Evolutionary conservation across 331 rosid genomes (phyloP).

Genomic region (Pyrus hybrid): DNA sequence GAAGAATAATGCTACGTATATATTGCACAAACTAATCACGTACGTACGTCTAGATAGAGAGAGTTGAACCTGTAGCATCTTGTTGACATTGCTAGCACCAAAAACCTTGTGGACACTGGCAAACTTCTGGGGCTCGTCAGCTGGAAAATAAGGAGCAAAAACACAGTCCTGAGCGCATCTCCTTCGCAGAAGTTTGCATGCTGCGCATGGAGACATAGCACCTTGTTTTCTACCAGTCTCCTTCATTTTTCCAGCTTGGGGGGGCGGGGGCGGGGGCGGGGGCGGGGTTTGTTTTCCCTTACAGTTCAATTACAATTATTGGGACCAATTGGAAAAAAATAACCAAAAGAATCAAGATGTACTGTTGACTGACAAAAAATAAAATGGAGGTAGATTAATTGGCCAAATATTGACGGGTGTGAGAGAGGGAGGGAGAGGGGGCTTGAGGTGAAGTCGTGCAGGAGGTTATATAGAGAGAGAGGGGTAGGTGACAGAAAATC

Average conservation of each 20-base stretch:
- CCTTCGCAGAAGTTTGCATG: slow-evolving; percentile 88
- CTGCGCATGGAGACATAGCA: slow-evolving; percentile 84
- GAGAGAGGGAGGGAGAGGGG: slow-evolving; percentile 11
- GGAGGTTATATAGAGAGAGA: slow-evolving; percentile 74
- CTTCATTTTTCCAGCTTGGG: slow-evolving; percentile 32
- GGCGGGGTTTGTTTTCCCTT: too few species aligned
- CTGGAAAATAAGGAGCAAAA: slow-evolving; percentile 96
- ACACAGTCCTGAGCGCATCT: slow-evolving; percentile 81
- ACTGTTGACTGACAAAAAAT: not conserved
- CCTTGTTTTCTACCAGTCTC: slow-evolving; percentile 80
- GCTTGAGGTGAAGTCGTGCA: slow-evolving; percentile 14
- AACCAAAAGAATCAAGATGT: not conserved
- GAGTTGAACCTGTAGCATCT: slow-evolving; percentile 79
- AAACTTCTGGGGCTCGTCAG: slow-evolving; percentile 90
- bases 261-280: too few species aligned
- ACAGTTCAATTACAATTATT: not conserved
- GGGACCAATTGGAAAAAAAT: not conserved
- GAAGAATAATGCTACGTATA: not conserved
- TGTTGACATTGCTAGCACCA: slow-evolving; percentile 98
- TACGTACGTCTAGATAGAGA: not conserved
- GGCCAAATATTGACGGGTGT: slow-evolving; percentile 10
- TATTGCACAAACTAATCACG: not conserved
- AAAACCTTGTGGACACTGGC: slow-evolving; percentile 93
- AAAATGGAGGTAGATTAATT: not conserved
- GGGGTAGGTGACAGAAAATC: slow-evolving; percentile 45